phyloP scores from a whole-genome alignment of 257 asterid genomes.

The Striga asiatica region DNA sequence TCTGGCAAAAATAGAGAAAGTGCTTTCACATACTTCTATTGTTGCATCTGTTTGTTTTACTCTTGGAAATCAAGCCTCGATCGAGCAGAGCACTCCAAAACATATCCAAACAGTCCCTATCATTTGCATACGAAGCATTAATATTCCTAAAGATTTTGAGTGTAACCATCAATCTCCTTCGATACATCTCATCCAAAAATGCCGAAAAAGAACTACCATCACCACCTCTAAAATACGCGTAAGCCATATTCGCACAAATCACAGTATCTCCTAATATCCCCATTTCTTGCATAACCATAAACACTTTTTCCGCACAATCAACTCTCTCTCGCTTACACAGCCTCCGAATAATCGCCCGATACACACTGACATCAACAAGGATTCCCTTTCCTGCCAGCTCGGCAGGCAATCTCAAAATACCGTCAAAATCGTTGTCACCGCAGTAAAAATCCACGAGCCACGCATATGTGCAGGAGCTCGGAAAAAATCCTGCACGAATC shows the following conservation, averaged over 20 bases:
- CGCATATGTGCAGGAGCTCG: conserved; percentile 42
- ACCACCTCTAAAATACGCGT: conserved; percentile 49
- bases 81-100: conserved; percentile 48
- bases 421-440: conserved; percentile 33
- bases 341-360: conserved; percentile 58
- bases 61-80: conserved; percentile 62
- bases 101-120: conserved; percentile 27
- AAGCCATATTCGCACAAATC: conserved; percentile 48
- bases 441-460: conserved; percentile 73
- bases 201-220: conserved; percentile 28
- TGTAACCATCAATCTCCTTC: conserved; percentile 58
- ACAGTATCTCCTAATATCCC: conserved; percentile 65
- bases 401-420: conserved; percentile 37
- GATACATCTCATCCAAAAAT: conserved; percentile 69
- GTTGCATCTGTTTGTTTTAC: conserved; percentile 25
- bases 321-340: conserved; percentile 59
- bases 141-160: conserved; percentile 42
- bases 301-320: conserved; percentile 51
- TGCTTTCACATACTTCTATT: too few species aligned
- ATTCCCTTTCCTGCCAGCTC: conserved; percentile 53
- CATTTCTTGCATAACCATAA: conserved; percentile 39
- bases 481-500: conserved; percentile 52
- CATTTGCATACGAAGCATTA: conserved; percentile 38
- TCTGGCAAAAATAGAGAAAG: too few species aligned
- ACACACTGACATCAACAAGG: conserved; percentile 54